Evolutionary conservation across 2,329 filamentous ascomycete species (phyloP).

Genomic region (Colletotrichum karsti): DNA sequence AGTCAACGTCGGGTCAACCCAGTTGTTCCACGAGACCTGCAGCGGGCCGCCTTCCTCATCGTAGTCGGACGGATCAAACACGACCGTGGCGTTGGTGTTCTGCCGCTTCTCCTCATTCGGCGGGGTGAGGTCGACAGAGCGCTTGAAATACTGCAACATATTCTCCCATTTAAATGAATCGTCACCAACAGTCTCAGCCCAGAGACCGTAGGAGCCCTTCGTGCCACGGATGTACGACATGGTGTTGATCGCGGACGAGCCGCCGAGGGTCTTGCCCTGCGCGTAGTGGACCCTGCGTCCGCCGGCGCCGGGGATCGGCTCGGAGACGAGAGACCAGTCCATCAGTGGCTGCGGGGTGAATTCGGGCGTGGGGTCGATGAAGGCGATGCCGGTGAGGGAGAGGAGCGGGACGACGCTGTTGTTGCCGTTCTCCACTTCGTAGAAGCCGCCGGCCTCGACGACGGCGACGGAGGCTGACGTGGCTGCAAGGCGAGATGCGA

Average conservation of each 20-base stretch:
- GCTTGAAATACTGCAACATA: constrained; percentile 42
- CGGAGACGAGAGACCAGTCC: constrained; percentile 39
- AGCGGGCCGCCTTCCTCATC: constrained; percentile 34
- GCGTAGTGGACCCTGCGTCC: constrained; percentile 43
- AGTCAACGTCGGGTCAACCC: constrained; percentile 32
- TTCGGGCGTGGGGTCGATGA: constrained; percentile 25
- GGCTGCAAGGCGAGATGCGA: constrained; percentile 44
- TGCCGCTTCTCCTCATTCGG: constrained; percentile 31
- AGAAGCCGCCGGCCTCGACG: constrained; percentile 46
- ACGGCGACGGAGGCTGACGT: constrained; percentile 43
- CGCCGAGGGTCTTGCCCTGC: constrained; percentile 45
- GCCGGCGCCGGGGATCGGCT: constrained; percentile 34
- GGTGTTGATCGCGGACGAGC: constrained; percentile 38
- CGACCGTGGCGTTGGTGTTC: constrained; percentile 34
- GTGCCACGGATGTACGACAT: constrained; percentile 38
- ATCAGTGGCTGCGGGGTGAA: constrained; percentile 35
- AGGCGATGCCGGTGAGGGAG: constrained; percentile 22
- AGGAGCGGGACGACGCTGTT: constrained; percentile 34
- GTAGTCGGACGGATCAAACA: constrained; percentile 38
- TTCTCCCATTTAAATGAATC: constrained; percentile 37
- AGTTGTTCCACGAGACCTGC: constrained; percentile 36
- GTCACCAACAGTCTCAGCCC: constrained; percentile 42
- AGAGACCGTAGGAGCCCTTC: constrained; percentile 35
- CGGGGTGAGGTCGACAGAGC: constrained; percentile 39
- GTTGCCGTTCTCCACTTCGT: constrained; percentile 40